A percentile compares a stretch with the other conserved stretches of the same genome.
Evolutionary conservation across 768 basidiomycete genomes (phyloP).

Genomic region (Mycena maculata): DNA sequence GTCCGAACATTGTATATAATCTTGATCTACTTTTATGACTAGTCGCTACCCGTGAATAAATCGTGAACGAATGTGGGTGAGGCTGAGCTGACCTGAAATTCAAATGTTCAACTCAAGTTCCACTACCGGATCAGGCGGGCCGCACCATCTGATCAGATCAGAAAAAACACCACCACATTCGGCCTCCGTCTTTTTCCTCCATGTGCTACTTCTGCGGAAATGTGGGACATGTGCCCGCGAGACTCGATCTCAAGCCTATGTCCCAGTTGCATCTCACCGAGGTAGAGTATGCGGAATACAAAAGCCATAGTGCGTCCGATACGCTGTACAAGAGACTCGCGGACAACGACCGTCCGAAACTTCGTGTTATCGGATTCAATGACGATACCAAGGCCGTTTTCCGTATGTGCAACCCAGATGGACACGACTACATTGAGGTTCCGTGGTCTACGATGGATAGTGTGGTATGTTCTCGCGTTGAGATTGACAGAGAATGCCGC

Average conservation of each 20-base stretch:
- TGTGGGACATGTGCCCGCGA: neutral
- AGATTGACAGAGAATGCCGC: neutral
- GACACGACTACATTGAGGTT: conserved; percentile 18
- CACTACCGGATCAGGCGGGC: too few relatives aligned
- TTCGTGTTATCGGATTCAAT: conserved; percentile 23
- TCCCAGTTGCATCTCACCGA: conserved; percentile 17
- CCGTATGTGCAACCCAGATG: conserved; percentile 7
- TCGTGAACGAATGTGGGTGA: too few relatives aligned
- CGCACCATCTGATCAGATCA: too few relatives aligned
- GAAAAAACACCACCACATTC: neutral
- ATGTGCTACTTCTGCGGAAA: conserved; percentile 22
- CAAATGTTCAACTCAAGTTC: too few relatives aligned
- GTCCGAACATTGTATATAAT: too few relatives aligned
- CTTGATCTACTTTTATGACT: too few relatives aligned
- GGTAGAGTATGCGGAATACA: conserved; percentile 24
- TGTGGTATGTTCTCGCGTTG: conserved; percentile 10
- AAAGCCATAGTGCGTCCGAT: conserved; percentile 16
- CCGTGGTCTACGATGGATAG: conserved; percentile 24
- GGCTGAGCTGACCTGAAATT: too few relatives aligned
- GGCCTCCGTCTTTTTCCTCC: neutral
- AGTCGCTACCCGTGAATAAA: too few relatives aligned
- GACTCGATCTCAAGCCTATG: conserved; percentile 7
- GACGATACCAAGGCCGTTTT: conserved; percentile 23
- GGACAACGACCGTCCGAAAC: neutral
- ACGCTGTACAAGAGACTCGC: conserved; percentile 13